Evolutionary conservation across 306 rosid species (phyloP).

Genomic region (Aeschynomene evenia): DNA sequence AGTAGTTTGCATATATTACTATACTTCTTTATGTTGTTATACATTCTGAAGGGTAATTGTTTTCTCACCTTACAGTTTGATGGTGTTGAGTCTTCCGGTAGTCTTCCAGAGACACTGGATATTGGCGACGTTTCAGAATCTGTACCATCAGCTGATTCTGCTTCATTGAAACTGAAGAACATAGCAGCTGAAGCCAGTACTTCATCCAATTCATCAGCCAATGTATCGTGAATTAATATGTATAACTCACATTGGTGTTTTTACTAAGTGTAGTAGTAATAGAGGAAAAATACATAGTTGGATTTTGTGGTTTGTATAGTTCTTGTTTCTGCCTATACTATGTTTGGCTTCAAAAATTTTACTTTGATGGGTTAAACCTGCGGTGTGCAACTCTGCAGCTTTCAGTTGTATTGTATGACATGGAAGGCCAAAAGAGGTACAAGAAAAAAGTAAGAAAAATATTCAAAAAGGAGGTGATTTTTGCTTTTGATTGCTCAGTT

Average conservation of each 20-base stretch:
- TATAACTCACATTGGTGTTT: conserved; percentile 37
- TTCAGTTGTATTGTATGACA: conserved; percentile 31
- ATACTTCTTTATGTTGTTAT: not conserved
- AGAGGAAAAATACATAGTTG: conserved; percentile 32
- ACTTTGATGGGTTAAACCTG: conserved; percentile 40
- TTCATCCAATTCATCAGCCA: conserved; percentile 40
- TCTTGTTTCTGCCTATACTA: conserved; percentile 34
- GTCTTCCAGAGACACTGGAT: conserved; percentile 81
- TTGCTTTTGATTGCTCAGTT: not conserved
- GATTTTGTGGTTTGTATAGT: conserved; percentile 50
- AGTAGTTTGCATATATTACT: not conserved
- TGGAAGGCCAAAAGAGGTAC: conserved; percentile 4
- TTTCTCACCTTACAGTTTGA: conserved; percentile 43
- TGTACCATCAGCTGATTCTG: conserved; percentile 36
- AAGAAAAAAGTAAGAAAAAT: not conserved
- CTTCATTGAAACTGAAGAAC: conserved; percentile 54
- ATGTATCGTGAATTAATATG: conserved; percentile 35
- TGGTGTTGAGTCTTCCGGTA: conserved; percentile 48
- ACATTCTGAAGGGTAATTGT: conserved; percentile 16
- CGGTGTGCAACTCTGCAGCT: conserved; percentile 33
- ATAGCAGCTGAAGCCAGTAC: conserved; percentile 54
- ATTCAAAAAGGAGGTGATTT: not conserved
- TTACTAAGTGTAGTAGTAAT: conserved; percentile 44
- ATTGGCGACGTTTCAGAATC: conserved; percentile 84
- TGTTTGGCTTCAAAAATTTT: conserved; percentile 36